phyloP scores from a whole-genome alignment of 768 basidiomycete species.

The Russula earlei region DNA sequence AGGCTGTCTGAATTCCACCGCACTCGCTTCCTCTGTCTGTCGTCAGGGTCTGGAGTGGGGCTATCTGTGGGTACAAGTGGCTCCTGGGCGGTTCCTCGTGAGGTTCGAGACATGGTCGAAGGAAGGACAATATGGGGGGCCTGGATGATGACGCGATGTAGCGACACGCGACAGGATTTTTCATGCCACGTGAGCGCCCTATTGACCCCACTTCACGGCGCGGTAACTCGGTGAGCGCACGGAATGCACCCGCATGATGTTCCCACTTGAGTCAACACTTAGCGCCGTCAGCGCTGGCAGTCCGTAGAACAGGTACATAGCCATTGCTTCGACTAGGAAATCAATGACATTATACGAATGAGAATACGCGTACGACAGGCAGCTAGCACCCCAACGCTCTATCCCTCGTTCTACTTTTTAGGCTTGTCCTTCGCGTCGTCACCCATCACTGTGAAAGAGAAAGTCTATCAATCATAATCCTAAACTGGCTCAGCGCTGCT shows the following conservation, averaged over 20 bases:
- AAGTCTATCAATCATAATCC: neutral
- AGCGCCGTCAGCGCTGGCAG: neutral
- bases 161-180: neutral
- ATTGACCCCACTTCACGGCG: neutral
- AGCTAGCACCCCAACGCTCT: neutral
- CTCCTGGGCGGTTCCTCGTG: neutral
- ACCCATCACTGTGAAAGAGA: conserved; percentile 19
- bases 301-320: conserved; percentile 19
- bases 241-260: neutral
- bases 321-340: neutral
- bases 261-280: neutral
- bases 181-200: conserved; percentile 14
- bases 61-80: conserved; percentile 2
- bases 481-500: too few relatives aligned
- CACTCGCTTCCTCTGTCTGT: conserved; percentile 21
- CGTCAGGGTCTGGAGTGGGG: conserved; percentile 21
- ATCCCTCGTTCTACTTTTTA: conserved; percentile 24
- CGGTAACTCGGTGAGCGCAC: neutral
- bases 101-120: conserved; percentile 4
- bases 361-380: conserved; percentile 6
- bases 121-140: neutral
- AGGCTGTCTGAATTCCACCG: conserved; percentile 24
- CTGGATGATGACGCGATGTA: conserved; percentile 4
- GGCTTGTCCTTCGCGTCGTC: conserved; percentile 25
- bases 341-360: conserved; percentile 3